Evolutionary conservation across 371 early-diverging fungal species (phyloP), one percentile per base, ranked within the genome.

Genomic region (Mortierella sp.): DNA sequence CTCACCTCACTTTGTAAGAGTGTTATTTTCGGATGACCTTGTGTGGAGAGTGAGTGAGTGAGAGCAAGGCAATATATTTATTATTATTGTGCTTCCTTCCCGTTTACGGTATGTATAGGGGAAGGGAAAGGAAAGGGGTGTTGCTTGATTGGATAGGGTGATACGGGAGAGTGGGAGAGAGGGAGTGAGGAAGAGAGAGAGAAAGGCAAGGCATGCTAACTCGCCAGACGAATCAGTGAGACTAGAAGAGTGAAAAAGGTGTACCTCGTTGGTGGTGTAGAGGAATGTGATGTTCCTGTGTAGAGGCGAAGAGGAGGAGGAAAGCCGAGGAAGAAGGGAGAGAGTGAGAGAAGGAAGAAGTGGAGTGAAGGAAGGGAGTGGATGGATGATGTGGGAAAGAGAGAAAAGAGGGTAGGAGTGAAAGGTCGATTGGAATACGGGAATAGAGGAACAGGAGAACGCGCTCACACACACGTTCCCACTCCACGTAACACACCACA

Each of bases 1-100:
- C n/a, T n/a, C n/a, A n/a, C n/a, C n/a, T n/a, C 35, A 5, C 32
- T 60, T 4, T 60, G 56, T 11, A 21, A 21, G 51, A n/a, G 27
- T 55, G 21, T 55, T 60, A 27, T 27, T 27, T 60, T 60, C 60
- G 60, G 60, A 60, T 60, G 60, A 60, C 60, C 60, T 60, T 60
- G 11, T 32, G 60, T 60, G 60, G 60, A 60, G 60, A 27, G 16
- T 10, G 60, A 60, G 32, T n/a, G 58, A 58, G 29, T 12, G 27
- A 58, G 27, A 60, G 60, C 60, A 60, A 32, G 60, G 60, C 1
- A 60, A 60, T 60, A 60, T 27, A 60, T 27, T 12, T 60, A 60
- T 60, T 32, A n/a, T 55, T 49, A 49, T 49, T 11, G 18, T 49
- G 12, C 12, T 49, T n/a, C n/a, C 10, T 29, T 60, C 60, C 60